Evolutionary conservation across 2,329 filamentous ascomycete genomes (phyloP).

Genomic region (Mariannaea sp.): DNA sequence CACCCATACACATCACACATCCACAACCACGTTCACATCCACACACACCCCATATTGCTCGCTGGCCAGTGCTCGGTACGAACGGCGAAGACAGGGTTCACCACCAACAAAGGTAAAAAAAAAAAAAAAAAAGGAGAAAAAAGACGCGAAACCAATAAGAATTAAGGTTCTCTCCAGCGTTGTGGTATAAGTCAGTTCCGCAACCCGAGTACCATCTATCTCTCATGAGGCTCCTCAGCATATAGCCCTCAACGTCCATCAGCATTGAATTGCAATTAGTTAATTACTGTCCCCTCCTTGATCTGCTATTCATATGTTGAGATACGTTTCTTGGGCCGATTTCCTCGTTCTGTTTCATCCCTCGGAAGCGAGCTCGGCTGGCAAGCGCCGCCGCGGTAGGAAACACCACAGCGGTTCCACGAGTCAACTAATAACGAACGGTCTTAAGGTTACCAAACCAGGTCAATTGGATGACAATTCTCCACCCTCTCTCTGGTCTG

Average conservation of each 20-base stretch:
- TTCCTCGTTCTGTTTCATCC: constrained; percentile 1
- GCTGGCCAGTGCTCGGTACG: not conserved
- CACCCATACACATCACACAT: not conserved
- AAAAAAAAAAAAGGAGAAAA: constrained; percentile 11
- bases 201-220: too few species aligned
- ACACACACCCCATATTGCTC: constrained; percentile 2
- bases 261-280: not conserved
- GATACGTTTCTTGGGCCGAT: constrained; percentile 4
- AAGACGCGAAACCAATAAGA: not conserved
- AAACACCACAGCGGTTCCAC: constrained; percentile 17
- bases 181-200: not conserved
- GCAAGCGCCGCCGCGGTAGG: constrained; percentile 22
- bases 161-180: too few species aligned
- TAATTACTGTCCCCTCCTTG: not conserved
- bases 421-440: constrained; percentile 7
- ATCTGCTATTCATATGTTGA: too few species aligned
- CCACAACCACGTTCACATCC: not conserved
- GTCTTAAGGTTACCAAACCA: constrained; percentile 1
- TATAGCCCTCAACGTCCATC: too few species aligned
- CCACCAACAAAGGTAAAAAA: constrained; percentile 15
- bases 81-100: constrained; percentile 7
- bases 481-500: constrained; percentile 15
- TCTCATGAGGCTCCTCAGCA: too few species aligned
- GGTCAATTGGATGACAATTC: constrained; percentile 7
- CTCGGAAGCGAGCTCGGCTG: constrained; percentile 20